phyloP scores from a whole-genome alignment of 768 basidiomycete genomes.

The Zangia roseola region DNA sequence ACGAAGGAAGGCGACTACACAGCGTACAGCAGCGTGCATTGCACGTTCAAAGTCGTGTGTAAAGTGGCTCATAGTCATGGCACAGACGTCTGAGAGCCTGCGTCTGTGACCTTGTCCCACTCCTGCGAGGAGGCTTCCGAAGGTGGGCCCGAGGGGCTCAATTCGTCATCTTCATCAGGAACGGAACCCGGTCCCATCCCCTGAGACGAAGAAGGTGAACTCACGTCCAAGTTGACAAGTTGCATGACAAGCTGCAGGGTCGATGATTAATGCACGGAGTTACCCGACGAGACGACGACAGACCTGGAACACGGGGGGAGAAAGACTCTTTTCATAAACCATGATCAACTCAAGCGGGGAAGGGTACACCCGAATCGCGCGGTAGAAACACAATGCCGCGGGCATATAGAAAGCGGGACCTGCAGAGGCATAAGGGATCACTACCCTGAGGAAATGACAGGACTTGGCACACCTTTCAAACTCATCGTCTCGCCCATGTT shows the following conservation, averaged over 20 bases:
- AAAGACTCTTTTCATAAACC: slow-evolving; percentile 92
- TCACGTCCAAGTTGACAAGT: slow-evolving; percentile 86
- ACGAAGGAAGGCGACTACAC: slow-evolving; percentile 29
- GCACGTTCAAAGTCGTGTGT: slow-evolving; percentile 28
- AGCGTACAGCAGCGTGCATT: slow-evolving; percentile 30
- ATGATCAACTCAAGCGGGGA: slow-evolving; percentile 90
- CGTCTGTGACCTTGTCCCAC: slow-evolving; percentile 85
- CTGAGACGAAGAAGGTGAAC: slow-evolving; percentile 50
- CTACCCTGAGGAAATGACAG: neutral
- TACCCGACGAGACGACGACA: slow-evolving; percentile 9
- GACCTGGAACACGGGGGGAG: slow-evolving; percentile 77
- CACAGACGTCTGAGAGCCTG: slow-evolving; percentile 55
- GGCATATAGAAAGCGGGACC: slow-evolving; percentile 77
- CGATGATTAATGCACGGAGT: slow-evolving; percentile 8
- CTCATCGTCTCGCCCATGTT: slow-evolving; percentile 83
- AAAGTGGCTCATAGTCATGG: slow-evolving; percentile 34
- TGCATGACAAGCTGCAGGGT: slow-evolving; percentile 65
- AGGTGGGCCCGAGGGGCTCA: slow-evolving; percentile 69
- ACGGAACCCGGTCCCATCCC: slow-evolving; percentile 26
- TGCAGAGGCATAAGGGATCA: slow-evolving; percentile 31
- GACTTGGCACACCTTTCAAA: slow-evolving; percentile 52
- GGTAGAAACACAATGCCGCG: slow-evolving; percentile 88
- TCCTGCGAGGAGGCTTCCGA: slow-evolving; percentile 89
- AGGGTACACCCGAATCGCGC: slow-evolving; percentile 92
- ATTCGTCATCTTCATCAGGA: slow-evolving; percentile 51